These are phyloP conservation scores for Agapanthus africanus DNA, from an alignment of 106 monocot species.

Conservation along the genomic window DNA sequence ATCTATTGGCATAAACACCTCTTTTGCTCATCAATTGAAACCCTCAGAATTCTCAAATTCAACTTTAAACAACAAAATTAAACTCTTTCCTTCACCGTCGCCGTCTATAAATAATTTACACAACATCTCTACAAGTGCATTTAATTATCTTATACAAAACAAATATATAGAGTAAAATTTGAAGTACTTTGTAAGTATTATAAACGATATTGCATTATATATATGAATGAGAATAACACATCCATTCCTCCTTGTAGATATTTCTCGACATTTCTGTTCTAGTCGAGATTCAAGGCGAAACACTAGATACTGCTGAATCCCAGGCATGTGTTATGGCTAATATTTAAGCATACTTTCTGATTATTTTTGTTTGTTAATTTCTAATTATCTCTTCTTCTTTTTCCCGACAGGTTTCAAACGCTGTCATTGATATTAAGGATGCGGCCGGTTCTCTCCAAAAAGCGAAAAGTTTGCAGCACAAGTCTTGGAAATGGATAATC, in stretches of 20 bases:
- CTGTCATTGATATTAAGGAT: not conserved
- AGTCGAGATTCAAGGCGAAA: slow-evolving; percentile 1
- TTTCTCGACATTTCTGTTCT: slow-evolving; percentile 3
- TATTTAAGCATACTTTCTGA: not conserved
- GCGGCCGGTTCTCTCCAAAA: not conserved
- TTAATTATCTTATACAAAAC: no score
- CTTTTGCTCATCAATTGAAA: no score
- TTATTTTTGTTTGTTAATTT: not conserved
- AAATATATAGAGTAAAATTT: no score
- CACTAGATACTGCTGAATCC: slow-evolving; percentile 5
- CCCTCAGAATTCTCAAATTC: no score
- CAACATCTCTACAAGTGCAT: no score
- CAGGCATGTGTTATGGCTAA: not conserved
- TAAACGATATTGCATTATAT: no score
- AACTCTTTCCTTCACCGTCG: no score
- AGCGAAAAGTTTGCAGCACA: not conserved
- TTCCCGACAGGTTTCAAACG: not conserved
- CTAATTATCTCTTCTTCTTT: not conserved
- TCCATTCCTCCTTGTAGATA: not conserved
- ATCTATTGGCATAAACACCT: no score
- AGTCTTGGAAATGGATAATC: not conserved
- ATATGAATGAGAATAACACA: not conserved
- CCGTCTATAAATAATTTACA: no score
- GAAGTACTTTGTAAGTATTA: no score
- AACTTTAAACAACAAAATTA: no score